Base-by-base conservation (phyloP, 2,329 filamentous ascomycete species). In the Xylariaceae sp. region DNA sequence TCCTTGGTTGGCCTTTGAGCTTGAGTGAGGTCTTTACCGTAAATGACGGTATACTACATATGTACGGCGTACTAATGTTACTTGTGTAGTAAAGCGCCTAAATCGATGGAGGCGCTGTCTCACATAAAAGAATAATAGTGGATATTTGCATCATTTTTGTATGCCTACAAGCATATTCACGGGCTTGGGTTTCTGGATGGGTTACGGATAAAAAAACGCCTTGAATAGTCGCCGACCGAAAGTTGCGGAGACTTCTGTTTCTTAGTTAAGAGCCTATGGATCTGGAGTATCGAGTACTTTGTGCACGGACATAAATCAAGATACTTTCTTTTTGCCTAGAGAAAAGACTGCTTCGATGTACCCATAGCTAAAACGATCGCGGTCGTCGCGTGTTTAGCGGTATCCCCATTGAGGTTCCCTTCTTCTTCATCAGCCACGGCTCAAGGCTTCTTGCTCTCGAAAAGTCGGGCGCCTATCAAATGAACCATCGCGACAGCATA, bases 351-450 rank as follows among this genome's bases (percentile, higher is more conserved):
- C 56, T 49, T 47, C 40, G 20, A 62, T 40, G 60, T 62, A 57
- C 52, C 57, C 56, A 41, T 20, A 55, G 50, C 48, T 56, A 40
- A 54, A 54, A 60, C 43, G 60, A 52, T 62, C 60, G 60, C 60
- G 60, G 60, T 62, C 60, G 60, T 62, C 60, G 60, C 60, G 60
- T 62, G 57, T 62, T 52, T 54, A 60, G 60, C 57, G 57, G 60
- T 62, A 51, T 57, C 51, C 37, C 43, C 46, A 44, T 57, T 60
- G 44, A 52, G 29, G 51, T 50, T 40, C n/a, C n/a, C n/a, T n/a
- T 55, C 47, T 43, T 47, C 32, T 52, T 48, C 53, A 54, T 61
- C 50, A 59, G 58, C 61, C 58, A 63, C 60, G 44, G 44, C 14
- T 54, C 43, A 41, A 53, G 46, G 59, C 44, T 16, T 40, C 32